phyloP scores from a whole-genome alignment of 2,329 filamentous ascomycete genomes.

The Monosporascus sp. region DNA sequence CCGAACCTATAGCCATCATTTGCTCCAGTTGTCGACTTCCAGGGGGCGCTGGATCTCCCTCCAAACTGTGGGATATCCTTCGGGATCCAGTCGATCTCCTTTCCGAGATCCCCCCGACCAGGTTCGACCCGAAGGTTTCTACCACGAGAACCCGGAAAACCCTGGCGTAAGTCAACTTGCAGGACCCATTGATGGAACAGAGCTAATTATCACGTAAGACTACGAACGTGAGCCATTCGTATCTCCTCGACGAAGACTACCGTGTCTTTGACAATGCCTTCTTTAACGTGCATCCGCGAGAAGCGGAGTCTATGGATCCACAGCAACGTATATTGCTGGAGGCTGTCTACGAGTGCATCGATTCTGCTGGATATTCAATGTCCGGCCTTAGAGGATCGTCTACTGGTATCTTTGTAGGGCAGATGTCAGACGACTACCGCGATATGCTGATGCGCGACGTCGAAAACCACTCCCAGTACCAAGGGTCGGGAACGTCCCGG shows the following conservation, averaged over 20 bases:
- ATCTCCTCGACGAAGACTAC: neutral
- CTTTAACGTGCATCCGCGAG: conserved; percentile 2
- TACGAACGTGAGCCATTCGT: neutral
- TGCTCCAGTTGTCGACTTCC: neutral
- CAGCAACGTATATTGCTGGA: conserved; percentile 37
- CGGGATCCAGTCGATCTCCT: neutral
- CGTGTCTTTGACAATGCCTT: neutral
- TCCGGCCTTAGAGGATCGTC: neutral
- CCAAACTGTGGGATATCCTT: neutral
- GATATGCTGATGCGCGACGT: conserved; percentile 44
- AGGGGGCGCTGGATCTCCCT: neutral
- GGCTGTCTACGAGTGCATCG: conserved; percentile 43
- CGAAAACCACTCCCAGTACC: conserved; percentile 44
- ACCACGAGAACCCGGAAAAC: neutral
- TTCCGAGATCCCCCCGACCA: neutral
- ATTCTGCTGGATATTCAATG: conserved; percentile 14
- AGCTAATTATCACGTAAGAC: too few relatives aligned
- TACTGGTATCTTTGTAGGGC: neutral
- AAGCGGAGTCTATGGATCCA: neutral
- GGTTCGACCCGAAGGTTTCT: neutral
- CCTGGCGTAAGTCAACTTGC: neutral
- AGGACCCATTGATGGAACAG: too few relatives aligned
- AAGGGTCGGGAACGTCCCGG: conserved; percentile 47
- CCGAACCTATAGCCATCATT: too few relatives aligned
- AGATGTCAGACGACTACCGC: conserved; percentile 38